These are phyloP conservation scores for Wilcoxina mikolae DNA, from an alignment of 495 filamentous ascomycete genomes.

Conservation along the genomic window DNA sequence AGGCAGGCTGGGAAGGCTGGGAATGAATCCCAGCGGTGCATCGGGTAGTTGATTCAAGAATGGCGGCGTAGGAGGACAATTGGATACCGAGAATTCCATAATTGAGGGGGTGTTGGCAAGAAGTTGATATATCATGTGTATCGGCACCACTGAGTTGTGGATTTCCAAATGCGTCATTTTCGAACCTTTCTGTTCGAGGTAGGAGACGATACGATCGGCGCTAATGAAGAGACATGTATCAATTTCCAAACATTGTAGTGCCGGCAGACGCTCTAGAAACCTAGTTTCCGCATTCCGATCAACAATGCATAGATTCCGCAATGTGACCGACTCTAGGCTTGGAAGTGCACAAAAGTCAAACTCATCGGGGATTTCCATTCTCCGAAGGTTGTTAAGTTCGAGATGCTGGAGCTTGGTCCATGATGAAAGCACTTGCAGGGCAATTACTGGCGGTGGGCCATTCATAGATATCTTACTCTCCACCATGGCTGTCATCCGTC, in stretches of 20 bases:
- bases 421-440: background rate
- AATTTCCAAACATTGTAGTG: slow-evolving; percentile 1
- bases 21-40: background rate
- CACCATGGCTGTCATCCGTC: slow-evolving; percentile 3
- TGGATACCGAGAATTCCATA: background rate
- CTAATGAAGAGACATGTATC: slow-evolving; percentile 7
- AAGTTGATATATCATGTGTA: background rate
- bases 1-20: background rate
- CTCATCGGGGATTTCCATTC: slow-evolving; percentile 4
- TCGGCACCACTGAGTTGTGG: background rate
- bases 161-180: background rate
- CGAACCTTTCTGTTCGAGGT: background rate
- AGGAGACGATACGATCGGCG: slow-evolving; percentile 1
- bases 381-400: slow-evolving; percentile 10
- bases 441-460: slow-evolving; percentile 2
- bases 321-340: background rate
- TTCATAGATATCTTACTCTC: background rate
- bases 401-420: slow-evolving; percentile 1
- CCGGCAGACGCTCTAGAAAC: slow-evolving; percentile 1
- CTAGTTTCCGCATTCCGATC: slow-evolving; percentile 2
- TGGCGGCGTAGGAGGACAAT: background rate
- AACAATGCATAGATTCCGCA: slow-evolving; percentile 2
- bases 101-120: background rate
- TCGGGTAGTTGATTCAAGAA: background rate
- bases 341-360: slow-evolving; percentile 2